These are phyloP conservation scores for Ganoderma leucocontextum DNA, from an alignment of 1,284 basidiomycete species.

Conservation along the genomic window DNA sequence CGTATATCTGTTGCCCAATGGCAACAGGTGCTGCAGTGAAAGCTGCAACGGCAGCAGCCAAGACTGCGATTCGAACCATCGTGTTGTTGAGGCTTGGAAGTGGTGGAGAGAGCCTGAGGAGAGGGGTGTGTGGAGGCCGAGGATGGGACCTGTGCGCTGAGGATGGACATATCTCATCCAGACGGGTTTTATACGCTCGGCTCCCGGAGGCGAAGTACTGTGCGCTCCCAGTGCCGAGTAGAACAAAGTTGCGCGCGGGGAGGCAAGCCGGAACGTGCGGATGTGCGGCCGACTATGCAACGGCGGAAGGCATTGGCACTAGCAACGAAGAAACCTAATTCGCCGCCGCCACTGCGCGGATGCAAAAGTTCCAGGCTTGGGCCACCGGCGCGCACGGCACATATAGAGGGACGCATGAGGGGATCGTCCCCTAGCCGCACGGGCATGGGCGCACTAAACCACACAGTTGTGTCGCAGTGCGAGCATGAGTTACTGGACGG, in stretches of 20 bases:
- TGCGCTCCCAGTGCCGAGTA: neutral
- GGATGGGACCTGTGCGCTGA: neutral
- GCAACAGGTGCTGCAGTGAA: constrained; percentile 23
- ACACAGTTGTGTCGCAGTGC: neutral
- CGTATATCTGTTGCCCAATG: constrained; percentile 45
- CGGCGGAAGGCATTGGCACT: neutral
- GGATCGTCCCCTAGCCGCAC: constrained; percentile 3
- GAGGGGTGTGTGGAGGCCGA: constrained; percentile 1
- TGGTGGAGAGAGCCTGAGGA: constrained; percentile 13
- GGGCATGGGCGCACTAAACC: neutral
- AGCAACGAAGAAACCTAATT: constrained; percentile 1
- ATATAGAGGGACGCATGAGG: constrained; percentile 1
- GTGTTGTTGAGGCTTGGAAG: constrained; percentile 12
- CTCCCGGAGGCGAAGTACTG: neutral
- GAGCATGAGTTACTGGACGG: neutral
- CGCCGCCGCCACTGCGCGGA: constrained; percentile 7
- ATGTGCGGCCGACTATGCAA: neutral
- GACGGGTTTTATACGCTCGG: neutral
- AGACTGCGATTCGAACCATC: constrained; percentile 26
- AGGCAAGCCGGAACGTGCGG: neutral
- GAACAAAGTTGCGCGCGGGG: neutral
- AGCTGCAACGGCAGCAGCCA: constrained; percentile 10
- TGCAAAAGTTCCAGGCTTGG: neutral
- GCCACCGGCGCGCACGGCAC: neutral
- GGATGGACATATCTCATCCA: neutral